A percentile compares a stretch with the other conserved stretches of the same genome.
These are phyloP conservation scores for Sporothrix protearum DNA, from an alignment of 2,329 filamentous ascomycete genomes.

Conservation along the genomic window DNA sequence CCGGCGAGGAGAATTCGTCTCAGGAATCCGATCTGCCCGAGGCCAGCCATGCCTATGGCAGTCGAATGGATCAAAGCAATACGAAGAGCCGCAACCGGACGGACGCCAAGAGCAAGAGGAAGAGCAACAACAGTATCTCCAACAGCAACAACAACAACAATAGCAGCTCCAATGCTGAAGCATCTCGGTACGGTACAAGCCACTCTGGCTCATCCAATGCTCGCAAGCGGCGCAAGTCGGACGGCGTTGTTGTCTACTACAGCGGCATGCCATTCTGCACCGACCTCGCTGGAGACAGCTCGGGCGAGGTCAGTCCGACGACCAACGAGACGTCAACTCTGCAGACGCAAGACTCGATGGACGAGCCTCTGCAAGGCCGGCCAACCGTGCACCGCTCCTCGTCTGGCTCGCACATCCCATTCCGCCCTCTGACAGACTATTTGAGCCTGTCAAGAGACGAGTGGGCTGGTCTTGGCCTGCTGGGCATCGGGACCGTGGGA, in stretches of 20 bases:
- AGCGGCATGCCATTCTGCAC: slow-evolving; percentile 75
- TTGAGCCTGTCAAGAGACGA: slow-evolving; percentile 26
- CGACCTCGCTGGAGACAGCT: slow-evolving; percentile 65
- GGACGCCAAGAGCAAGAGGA: slow-evolving; percentile 39
- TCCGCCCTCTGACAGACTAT: slow-evolving; percentile 49
- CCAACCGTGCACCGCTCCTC: slow-evolving; percentile 39
- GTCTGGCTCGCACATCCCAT: slow-evolving; percentile 51
- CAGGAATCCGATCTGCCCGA: slow-evolving; percentile 44
- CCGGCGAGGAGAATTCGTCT: slow-evolving; percentile 43
- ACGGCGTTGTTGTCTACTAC: slow-evolving; percentile 81
- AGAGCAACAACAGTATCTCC: background rate
- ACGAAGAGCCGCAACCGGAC: background rate
- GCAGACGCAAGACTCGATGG: slow-evolving; percentile 36
- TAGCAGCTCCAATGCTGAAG: slow-evolving; percentile 45
- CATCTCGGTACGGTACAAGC: slow-evolving; percentile 47
- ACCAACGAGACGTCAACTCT: slow-evolving; percentile 49
- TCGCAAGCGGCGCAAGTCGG: slow-evolving; percentile 54
- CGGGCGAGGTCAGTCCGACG: slow-evolving; percentile 45
- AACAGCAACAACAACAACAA: slow-evolving; percentile 37
- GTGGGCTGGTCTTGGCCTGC: slow-evolving; percentile 13
- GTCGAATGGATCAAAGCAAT: background rate
- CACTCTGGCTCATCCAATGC: slow-evolving; percentile 47
- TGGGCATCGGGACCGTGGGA: slow-evolving; percentile 17
- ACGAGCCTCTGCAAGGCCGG: slow-evolving; percentile 24
- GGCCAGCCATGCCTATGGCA: slow-evolving; percentile 38